Base-by-base conservation (phyloP, 345 rosid genomes). In the Camelina laxa region DNA sequence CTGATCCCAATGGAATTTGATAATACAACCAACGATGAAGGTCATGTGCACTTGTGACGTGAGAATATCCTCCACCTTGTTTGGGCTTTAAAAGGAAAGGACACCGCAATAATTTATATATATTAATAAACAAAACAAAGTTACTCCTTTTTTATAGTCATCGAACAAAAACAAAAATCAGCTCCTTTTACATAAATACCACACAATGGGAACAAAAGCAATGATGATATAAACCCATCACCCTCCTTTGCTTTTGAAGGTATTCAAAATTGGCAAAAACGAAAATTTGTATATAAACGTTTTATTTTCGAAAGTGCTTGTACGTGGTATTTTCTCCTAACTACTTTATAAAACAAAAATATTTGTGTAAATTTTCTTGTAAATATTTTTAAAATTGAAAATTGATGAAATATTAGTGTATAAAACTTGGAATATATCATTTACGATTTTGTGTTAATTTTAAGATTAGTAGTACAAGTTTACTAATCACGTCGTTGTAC, bases 161-260 rank as follows among this genome's bases (percentile, higher is more conserved):
- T 54, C 39, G 30, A 60, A 39, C 39, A 75, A 75, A 30, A 16
- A 31, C 1, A 6, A 60, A 27, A 38, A 49, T 19, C 16, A 47
- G 13, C 30, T 42, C 39, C 42, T 61, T 69, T 76, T 62, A 69
- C 48, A 56, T 50, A 24, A 64, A 41, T n/a, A 24, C 80, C 80
- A 63, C 75, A 63, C 69, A 63, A 70, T 70, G 75, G 75, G 75
- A 76, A 63, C 80, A 76, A 76, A 70, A 76, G 72, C 80, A 70
- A 70, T 76, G 72, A 35, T 41, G 56, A 14, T 51, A 47, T n/a
- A 57, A 19, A 14, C 41, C 21, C 65, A 73, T 74, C 65, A 45
- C 60, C 15, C 27, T 70, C 60, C 15, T 38, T 70, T 64, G 54
- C 54, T 64, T 76, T 70, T 63, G 6, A 51, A 60, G 12, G 41